Base-by-base conservation (phyloP, 1,284 basidiomycete species). In the Abortiporus biennis region DNA sequence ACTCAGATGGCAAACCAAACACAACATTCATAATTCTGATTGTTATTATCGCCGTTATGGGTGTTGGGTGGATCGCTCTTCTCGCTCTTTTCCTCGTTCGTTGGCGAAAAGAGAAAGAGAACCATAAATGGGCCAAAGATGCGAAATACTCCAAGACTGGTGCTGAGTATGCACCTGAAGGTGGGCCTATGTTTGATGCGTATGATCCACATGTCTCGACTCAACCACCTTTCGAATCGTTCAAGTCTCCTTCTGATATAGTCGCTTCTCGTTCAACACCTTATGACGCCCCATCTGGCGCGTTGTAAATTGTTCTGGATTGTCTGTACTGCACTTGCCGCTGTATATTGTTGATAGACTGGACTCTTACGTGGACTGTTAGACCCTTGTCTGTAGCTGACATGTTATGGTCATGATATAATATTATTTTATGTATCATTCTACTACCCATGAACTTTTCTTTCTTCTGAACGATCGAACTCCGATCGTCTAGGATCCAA, bases 1-100 rank as follows among this genome's bases (percentile, higher is more conserved):
- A 38, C 31, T 11, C 39, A 9, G 24, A 39, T 22, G 40, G 36
- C 29, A 48, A 46, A 30, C 40, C 38, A 16, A 36, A 45, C 24
- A 17, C 48, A 12, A 42, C 47, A 25, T 24, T 37, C 42, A 44
- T 49, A 13, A 34, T 36, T 3, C 37, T 49, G 16, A 40, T 49
- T 22, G 38, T 44, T 31, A 45, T 45, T 11, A 33, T 44, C 36
- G 38, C 36, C 27, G 42, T 40, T 11, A 42, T 49, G 12, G 48
- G 22, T 4, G 23, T 32, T 6, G 48, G 48, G 11, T 49, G 47
- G 30, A 33, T 47, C 31, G 46, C 35, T n/a, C 21, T 49, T 27
- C 40, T 38, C 5, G 23, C 27, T 20, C 23, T 40, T 4, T 49
- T 42, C 38, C 42, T 37, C 42, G 27, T 37, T 23, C 22, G 31